Base-by-base conservation (phyloP, 441 rosid genomes). In the Adansonia madagascariensis region DNA sequence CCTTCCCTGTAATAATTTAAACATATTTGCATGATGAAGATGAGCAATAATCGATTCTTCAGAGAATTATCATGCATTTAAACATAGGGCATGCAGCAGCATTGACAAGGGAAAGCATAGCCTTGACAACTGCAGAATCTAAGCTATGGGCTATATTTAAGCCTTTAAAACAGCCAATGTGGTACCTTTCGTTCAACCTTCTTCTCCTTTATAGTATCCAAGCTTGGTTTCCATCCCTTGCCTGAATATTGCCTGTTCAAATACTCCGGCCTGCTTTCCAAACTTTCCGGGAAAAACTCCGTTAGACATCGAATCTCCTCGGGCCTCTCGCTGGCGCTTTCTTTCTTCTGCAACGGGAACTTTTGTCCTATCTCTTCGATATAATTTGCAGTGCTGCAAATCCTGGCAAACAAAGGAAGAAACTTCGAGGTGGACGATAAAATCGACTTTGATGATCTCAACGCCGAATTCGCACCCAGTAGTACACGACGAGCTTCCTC, bases 201-300 rank as follows among this genome's bases (percentile, higher is more conserved):
- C 88, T 85, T 92, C 90, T 94, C 97, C 43, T 77, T 84, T 17
- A 94, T 94, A 0, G 98, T 90, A 69, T 91, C 95, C 88, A 94
- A 78, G 77, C 90, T 91, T 44, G 97, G 98, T 77, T 85, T 92
- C 98, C 98, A 94, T 9, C 93, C 91, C 80, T 86, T 94, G 17
- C 97, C 95, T 6, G 97, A 91, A 46, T 84, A 7, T 71, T 89
- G 89, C 85, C 91, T 50, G 76, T 88, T 90, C 86, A 94, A 80
- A 84, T 83, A 89, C 73, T 90, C 94, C 70, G 90, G 83, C 75
- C 75, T 77, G 0, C 74, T 77, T 17, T 84, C 91, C 53, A 52
- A 18, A 31, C 69, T 70, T 62, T 89, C 94, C 46, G 77, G 74
- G 55, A 78, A 84, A 63, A 81, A 18, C 85, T 85, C 90, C 50